Base-by-base conservation (phyloP, 2,329 filamentous ascomycete species). In the Pestalotiopsis sp. region DNA sequence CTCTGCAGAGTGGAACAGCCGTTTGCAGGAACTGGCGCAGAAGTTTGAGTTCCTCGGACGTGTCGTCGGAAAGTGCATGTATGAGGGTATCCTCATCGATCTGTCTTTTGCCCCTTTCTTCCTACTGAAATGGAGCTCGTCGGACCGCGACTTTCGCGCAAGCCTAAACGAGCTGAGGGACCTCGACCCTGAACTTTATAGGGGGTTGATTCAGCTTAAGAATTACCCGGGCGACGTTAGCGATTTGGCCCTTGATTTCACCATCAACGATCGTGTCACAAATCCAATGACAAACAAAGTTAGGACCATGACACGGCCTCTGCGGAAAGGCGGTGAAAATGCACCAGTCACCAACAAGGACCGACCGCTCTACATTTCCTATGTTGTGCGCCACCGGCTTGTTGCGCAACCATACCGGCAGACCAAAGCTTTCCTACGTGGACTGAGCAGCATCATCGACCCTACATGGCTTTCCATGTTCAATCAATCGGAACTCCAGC, bases 381-480 rank as follows among this genome's bases (percentile, higher is more conserved):
- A 94, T 77, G 92, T 98, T 69, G 93, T 94, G 12, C 91, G 93
- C 12, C 95, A 98, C 78, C 92, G 95, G 12, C 89, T 99, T 0
- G 90, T 94, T 67, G 86, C 88, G 1, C 96, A 98, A 77, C 93
- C 93, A 1, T 87, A 88, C 64, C 82, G 86, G n/a, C 94, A 98
- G 77, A 98, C 95, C 0, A 87, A 90, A 25, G 94, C 94, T 1
- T 99, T 99, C 79, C 87, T 99, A 7, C 90, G 90, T 68, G 96
- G 96, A 0, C 88, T 99, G 1, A 90, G 92, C 25, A 87, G 91
- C 72, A 97, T 99, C 77, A 96, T 99, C 72, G 92, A 95, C 69
- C 95, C 95, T 0, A 89, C 90, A 3, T 99, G 96, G 96, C 87
- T 99, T 4, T 94, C 92, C 75, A 98, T 99, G 96, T 99, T 99